Evolutionary conservation across 2,329 filamentous ascomycete genomes (phyloP), one percentile per base, ranked within the genome.

Genomic region (Colletotrichum orchidophilum): DNA sequence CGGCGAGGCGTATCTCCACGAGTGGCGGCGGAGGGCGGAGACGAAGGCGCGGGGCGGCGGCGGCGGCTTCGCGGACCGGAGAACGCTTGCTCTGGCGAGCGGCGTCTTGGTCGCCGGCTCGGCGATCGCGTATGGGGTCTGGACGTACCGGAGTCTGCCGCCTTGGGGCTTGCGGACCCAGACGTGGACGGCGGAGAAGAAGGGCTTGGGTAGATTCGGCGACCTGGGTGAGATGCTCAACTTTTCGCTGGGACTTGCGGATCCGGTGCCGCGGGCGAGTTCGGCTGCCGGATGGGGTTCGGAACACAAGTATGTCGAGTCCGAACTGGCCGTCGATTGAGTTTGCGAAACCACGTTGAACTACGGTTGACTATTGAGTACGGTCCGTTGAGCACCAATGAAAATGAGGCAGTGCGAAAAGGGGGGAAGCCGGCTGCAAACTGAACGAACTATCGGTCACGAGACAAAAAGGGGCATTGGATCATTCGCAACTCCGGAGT

Each of bases 121-220:
- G 1, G 82, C 80, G 0, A 71, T 83, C 7, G 79, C 80, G 24
- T 85, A 84, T 57, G 80, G 81, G 1, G 76, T 82, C 9, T 77
- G 81, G 46, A 70, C 82, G 15, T 86, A 86, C 75, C 80, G 79
- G 33, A 76, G 78, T 2, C 75, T 87, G 66, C 78, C 82, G 29
- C 83, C 85, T 1, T 85, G 87, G 72, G 87, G 87, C 1, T 77
- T 81, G n/a, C 76, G 79, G 24, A 79, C 79, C 13, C 83, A 88
- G 61, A 75, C 81, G 1, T 88, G 86, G 81, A 77, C 78, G 66
- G 76, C 80, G 1, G 67, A 75, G n/a, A 77, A 72, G 49, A 75
- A 74, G 13, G 75, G 78, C 1, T 72, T 88, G 39, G 79, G 81
- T 59, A 80, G 81, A 67, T 86, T 86, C 73, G 86, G 86, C 3